phyloP scores from a whole-genome alignment of 768 basidiomycete genomes.

The Infundibulicybe gibba region DNA sequence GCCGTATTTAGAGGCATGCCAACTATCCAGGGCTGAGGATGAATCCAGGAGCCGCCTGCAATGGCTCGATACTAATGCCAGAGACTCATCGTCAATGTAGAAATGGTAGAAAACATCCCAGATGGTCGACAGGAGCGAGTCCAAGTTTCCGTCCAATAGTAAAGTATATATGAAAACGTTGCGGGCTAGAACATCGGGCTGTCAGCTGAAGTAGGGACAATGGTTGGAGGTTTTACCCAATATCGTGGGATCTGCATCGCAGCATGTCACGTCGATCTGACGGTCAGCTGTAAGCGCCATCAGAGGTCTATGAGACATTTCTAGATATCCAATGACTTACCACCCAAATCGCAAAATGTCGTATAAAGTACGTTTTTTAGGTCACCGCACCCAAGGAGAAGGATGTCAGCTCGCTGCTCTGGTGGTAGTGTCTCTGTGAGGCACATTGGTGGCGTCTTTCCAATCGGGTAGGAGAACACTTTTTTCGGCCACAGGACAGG shows the following conservation, averaged over 20 bases:
- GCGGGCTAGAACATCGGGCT: conserved; percentile 29
- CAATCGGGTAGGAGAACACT: conserved; percentile 53
- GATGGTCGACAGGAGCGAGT: conserved; percentile 10
- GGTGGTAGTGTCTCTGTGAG: conserved; percentile 45
- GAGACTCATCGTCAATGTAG: conserved; percentile 33
- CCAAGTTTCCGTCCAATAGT: conserved; percentile 25
- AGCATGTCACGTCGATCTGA: conserved; percentile 45
- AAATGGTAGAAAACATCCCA: conserved; percentile 52
- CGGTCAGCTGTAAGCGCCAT: conserved; percentile 16
- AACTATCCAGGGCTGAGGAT: conserved; percentile 27
- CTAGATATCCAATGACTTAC: conserved; percentile 2
- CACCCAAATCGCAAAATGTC: conserved; percentile 22
- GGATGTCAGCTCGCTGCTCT: conserved; percentile 41
- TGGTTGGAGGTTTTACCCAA: conserved; percentile 27
- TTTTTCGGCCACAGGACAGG: conserved; percentile 39
- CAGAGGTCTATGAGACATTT: conserved; percentile 9
- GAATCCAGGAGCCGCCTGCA: conserved; percentile 31
- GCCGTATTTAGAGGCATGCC: conserved; percentile 36
- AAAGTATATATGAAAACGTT: conserved; percentile 45
- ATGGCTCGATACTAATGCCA: conserved; percentile 28
- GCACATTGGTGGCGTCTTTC: conserved; percentile 53
- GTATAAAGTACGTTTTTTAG: conserved; percentile 52
- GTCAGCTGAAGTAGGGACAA: too few relatives aligned
- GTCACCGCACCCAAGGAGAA: conserved; percentile 58
- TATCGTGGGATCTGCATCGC: conserved; percentile 44